phyloP scores from a whole-genome alignment of 2,329 filamentous ascomycete species.

The Cladophialophora bantiana region DNA sequence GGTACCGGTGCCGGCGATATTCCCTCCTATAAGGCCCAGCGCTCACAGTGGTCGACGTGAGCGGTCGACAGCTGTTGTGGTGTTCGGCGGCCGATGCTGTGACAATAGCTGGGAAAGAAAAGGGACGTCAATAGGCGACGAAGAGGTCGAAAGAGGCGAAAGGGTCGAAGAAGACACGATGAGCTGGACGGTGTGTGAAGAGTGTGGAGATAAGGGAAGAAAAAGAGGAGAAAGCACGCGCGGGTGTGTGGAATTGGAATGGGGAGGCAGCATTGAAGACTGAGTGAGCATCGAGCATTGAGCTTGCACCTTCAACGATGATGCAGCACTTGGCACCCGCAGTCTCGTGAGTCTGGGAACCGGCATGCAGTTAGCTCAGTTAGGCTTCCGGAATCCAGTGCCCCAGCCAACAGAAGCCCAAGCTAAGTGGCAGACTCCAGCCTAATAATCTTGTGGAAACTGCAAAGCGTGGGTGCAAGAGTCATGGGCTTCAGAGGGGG shows the following conservation, averaged over 20 bases:
- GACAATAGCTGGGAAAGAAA: background rate
- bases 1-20: background rate
- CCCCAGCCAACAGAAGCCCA: conserved; percentile 14
- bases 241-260: conserved; percentile 4
- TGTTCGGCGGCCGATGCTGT: background rate
- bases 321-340: conserved; percentile 6
- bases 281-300: background rate
- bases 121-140: conserved; percentile 6
- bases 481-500: conserved; percentile 9
- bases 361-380: conserved; percentile 7
- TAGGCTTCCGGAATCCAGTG: conserved; percentile 16
- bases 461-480: conserved; percentile 8
- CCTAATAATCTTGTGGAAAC: conserved; percentile 23
- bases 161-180: conserved; percentile 4
- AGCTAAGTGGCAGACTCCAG: conserved; percentile 6
- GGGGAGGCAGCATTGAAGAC: conserved; percentile 6
- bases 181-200: conserved; percentile 9
- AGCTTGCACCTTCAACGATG: background rate
- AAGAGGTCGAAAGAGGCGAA: conserved; percentile 8
- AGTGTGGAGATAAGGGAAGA: conserved; percentile 24
- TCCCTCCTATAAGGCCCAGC: background rate
- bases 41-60: background rate
- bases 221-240: conserved; percentile 15
- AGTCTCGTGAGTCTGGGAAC: conserved; percentile 1
- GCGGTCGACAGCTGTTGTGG: background rate